Evolutionary conservation across 306 rosid genomes (phyloP), one percentile per base, ranked within the genome.

Genomic region (Amphicarpaea edgeworthii): DNA sequence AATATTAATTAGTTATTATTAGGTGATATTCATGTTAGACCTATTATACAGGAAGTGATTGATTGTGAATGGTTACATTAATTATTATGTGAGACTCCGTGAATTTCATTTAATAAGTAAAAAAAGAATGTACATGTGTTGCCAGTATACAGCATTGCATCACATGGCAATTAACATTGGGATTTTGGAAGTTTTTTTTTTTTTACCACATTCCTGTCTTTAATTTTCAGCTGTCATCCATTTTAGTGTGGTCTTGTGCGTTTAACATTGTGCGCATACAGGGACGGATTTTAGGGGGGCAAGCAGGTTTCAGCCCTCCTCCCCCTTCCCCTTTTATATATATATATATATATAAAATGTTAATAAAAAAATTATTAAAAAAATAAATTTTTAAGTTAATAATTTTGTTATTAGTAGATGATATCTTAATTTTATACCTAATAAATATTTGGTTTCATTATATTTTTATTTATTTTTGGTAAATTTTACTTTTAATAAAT

Each of bases 261-360:
- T 84, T 71, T 77, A 68, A 79, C 70, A 19, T 86, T 64, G 72
- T 86, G 9, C 76, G 88, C 10, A n/a, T n/a, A n/a, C n/a, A n/a
- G n/a, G n/a, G n/a, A n/a, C n/a, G n/a, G n/a, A n/a, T n/a, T n/a
- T n/a, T n/a, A n/a, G n/a, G n/a, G n/a, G n/a, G n/a, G n/a, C n/a
- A n/a, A n/a, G n/a, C n/a, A n/a, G n/a, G n/a, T n/a, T n/a, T n/a
- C n/a, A n/a, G n/a, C n/a, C n/a, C n/a, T n/a, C n/a, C n/a, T n/a
- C n/a, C n/a, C n/a, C n/a, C n/a, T n/a, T n/a, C n/a, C n/a, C n/a
- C n/a, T n/a, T n/a, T n/a, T n/a, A n/a, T n/a, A n/a, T n/a, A n/a
- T n/a, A n/a, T n/a, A n/a, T n/a, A n/a, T n/a, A n/a, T n/a, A n/a
- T n/a, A n/a, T n/a, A n/a, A n/a, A n/a, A n/a, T n/a, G n/a, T n/a